Percentiles rank a stretch among this genome's conserved stretches.
Conservation (phyloP, 1,139 yeast species). For the Hansenula sp. region DNA sequence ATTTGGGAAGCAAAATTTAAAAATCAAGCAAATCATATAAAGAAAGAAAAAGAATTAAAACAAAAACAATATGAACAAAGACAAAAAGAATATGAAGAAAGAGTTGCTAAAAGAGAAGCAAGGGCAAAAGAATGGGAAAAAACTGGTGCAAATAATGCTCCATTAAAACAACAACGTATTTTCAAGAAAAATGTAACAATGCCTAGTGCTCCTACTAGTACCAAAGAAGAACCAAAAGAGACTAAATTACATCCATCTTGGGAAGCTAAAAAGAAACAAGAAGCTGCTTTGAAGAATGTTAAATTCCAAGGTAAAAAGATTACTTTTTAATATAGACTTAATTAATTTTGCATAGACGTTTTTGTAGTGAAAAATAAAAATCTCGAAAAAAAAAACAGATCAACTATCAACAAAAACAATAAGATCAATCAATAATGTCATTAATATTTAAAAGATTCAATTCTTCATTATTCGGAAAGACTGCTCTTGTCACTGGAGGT, state of each 20-base stretch:
- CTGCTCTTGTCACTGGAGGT: slow-evolving; percentile 78
- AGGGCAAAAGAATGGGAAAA: slow-evolving; percentile 33
- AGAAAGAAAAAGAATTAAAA: slow-evolving; percentile 51
- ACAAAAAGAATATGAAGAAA: slow-evolving; percentile 65
- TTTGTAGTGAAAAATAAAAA: too few relatives aligned
- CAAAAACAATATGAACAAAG: slow-evolving; percentile 53
- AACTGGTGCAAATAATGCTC: slow-evolving; percentile 36
- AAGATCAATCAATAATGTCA: neutral
- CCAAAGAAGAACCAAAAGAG: slow-evolving; percentile 13
- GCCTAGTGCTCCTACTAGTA: slow-evolving; percentile 4
- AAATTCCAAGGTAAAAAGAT: slow-evolving; percentile 84
- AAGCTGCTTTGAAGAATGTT: slow-evolving; percentile 58
- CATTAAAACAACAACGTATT: slow-evolving; percentile 33
- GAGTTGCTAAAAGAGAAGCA: slow-evolving; percentile 61
- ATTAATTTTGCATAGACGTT: neutral
- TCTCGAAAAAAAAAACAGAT: neutral
- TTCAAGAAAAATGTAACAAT: slow-evolving; percentile 4
- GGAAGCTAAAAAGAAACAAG: slow-evolving; percentile 78
- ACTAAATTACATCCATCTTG: slow-evolving; percentile 83
- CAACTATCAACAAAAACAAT: neutral
- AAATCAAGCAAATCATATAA: slow-evolving; percentile 73
- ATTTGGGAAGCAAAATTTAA: slow-evolving; percentile 95
- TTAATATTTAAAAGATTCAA: neutral
- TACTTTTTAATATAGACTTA: slow-evolving; percentile 39
- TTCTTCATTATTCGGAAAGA: slow-evolving; percentile 21